These are phyloP conservation scores for Trypethelium eluteriae DNA, from an alignment of 495 filamentous ascomycete genomes.

Conservation along the genomic window DNA sequence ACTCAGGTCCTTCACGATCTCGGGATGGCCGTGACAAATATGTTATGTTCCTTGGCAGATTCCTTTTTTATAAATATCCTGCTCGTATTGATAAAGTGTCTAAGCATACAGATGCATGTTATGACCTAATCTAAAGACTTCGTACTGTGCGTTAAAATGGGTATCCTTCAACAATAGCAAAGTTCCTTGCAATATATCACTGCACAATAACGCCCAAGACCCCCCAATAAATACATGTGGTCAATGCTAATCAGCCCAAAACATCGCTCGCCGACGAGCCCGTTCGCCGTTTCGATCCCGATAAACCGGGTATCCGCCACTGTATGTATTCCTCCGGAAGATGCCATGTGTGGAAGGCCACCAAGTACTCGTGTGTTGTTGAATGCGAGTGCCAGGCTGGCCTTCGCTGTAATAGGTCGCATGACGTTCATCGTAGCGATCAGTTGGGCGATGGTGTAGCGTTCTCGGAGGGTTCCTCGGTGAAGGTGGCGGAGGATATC, in stretches of 20 bases:
- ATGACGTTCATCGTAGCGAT: slow-evolving; percentile 4
- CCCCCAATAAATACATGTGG: not conserved
- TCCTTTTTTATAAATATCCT: too few species aligned
- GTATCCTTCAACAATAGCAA: not conserved
- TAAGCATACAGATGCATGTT: not conserved
- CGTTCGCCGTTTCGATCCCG: slow-evolving; percentile 5
- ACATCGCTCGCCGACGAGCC: not conserved
- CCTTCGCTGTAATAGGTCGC: not conserved
- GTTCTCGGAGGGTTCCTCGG: not conserved
- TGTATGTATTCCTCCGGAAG: not conserved
- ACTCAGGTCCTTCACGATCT: too few species aligned
- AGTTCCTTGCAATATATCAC: too few species aligned
- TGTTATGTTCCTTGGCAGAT: not conserved
- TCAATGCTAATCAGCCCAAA: not conserved
- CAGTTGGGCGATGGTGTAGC: not conserved
- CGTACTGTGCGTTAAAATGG: not conserved
- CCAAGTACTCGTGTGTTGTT: not conserved
- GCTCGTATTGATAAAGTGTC: not conserved
- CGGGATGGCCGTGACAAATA: not conserved
- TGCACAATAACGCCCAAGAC: not conserved
- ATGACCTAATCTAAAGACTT: not conserved
- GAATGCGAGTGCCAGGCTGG: not conserved
- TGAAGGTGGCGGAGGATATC: not conserved
- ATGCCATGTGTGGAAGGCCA: not conserved
- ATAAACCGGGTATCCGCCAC: not conserved